Evolutionary conservation across 2,329 filamentous ascomycete genomes (phyloP), one percentile per base, ranked within the genome.

Genomic region (Nigrospora oryzae): DNA sequence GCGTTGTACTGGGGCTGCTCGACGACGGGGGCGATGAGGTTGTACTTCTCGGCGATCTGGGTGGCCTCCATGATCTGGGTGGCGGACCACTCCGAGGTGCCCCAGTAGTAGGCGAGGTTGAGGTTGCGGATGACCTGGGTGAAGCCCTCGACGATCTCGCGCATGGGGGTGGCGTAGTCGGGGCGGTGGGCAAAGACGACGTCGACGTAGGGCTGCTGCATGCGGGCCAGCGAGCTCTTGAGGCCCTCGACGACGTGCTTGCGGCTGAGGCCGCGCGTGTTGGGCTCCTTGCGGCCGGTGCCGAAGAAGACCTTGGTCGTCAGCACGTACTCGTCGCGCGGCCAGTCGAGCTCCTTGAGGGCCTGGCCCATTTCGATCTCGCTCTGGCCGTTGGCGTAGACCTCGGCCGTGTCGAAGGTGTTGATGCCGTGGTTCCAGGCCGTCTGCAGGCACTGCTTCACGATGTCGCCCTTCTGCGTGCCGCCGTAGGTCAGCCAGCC

Each of bases 181-280:
- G 75, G 74, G 23, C 79, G 69, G 60, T 83, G 79, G 4, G 79
- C 78, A 44, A 81, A 77, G 34, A 83, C 72, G 38, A 83, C 66
- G 58, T 83, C 80, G 44, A 83, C 80, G 55, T 86, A 87, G n/a
- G 75, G 73, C 44, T 77, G 70, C 55, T 81, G 70, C 42, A 86
- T 68, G 28, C 81, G 70, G 51, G 69, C 63, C n/a, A 81, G 62
- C 2, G 70, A 77, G 58, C 66, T 68, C 64, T 80, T 76, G 43
- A 80, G 63, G 31, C 77, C 78, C 62, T 83, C 73, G 46, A 75
- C 63, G 43, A 76, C 58, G 54, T 75, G 72, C 59, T 76, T 76
- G 15, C 70, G 62, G 36, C 65, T 69, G 30, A 76, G 63, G 30
- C 73, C 73, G 32, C 65, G 57, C 51, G 71, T 73, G 63, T 76